Base-by-base conservation (phyloP, 2,329 filamentous ascomycete species). In the Macrophomina tecta region DNA sequence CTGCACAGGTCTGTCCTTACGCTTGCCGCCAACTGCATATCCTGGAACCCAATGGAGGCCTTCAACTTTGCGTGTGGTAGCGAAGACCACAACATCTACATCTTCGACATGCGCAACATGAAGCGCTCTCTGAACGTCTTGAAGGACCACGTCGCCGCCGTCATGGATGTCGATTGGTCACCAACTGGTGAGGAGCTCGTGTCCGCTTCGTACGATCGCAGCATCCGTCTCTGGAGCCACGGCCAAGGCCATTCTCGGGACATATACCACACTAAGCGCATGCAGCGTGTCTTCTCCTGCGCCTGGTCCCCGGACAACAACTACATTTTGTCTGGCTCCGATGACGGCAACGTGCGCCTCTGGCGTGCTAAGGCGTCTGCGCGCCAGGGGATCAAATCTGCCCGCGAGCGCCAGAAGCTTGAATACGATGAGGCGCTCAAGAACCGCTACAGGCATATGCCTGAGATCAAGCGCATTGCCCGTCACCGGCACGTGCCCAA, bases 31-130 rank as follows among this genome's bases (percentile, higher is more conserved):
- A 97, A 97, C 81, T 87, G 89, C 58, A 85, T 97, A 63, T 86
- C 91, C 51, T 99, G 94, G 93, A 97, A 97, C 72, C 95, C 95
- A 0, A 95, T 97, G 90, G 94, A 97, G 79, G 91, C 93, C 7
- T 97, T 97, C 84, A 97, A 98, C 81, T 90, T 98, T 75, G 94
- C 93, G 16, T 89, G 94, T 36, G 95, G 92, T 12, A 96, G 91
- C 72, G 95, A 99, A 82, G 95, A 98, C 75, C 94, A 97, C 82
- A 96, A 97, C 78, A 86, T 91, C 70, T 92, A 93, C 75, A 86
- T 97, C 68, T 99, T 99, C 75, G 95, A 99, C 79, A 96, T 96
- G 87, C 88, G 95, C 72, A 94, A 93, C 76, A 90, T 97, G 78
- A 89, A 92, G 72, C 89, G 93, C 69, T 92, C 94, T 0, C 82